Percentiles rank a stretch among this genome's conserved stretches.
phyloP scores from a whole-genome alignment of 768 basidiomycete species.

The Xerocomellus intermedius region DNA sequence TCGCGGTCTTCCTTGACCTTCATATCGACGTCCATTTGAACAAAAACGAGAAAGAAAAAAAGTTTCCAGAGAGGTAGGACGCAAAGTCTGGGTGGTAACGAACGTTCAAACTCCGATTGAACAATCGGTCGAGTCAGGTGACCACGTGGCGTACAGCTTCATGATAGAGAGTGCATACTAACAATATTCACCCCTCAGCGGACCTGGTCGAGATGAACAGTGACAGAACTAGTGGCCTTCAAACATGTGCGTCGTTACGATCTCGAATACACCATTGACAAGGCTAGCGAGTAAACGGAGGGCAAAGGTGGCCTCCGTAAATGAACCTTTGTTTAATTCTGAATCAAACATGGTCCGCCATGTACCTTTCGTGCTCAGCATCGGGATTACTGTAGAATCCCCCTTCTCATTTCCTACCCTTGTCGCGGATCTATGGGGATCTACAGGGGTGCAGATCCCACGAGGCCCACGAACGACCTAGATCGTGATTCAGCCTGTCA shows the following conservation, averaged over 20 bases:
- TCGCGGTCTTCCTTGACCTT: constrained; percentile 72
- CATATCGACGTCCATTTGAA: constrained; percentile 78
- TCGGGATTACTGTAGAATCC: not conserved
- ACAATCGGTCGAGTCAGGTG: constrained; percentile 14
- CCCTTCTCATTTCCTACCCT: not conserved
- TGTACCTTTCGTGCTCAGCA: not conserved
- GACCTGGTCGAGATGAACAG: no score
- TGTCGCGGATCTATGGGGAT: not conserved
- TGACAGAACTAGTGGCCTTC: no score
- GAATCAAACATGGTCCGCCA: not conserved
- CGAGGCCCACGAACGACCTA: not conserved
- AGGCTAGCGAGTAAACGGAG: not conserved
- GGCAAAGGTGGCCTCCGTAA: not conserved
- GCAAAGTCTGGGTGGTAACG: not conserved
- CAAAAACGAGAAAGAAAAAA: constrained; percentile 5
- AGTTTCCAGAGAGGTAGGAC: constrained; percentile 9
- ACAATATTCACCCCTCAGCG: not conserved
- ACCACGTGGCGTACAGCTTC: not conserved
- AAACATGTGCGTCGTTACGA: not conserved
- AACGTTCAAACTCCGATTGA: constrained; percentile 22
- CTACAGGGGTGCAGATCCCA: not conserved
- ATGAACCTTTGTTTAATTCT: not conserved
- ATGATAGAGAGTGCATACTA: not conserved
- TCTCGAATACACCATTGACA: not conserved
- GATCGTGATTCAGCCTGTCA: not conserved